phyloP scores from a whole-genome alignment of 179 eudicot species.

The Beta corolliflora region DNA sequence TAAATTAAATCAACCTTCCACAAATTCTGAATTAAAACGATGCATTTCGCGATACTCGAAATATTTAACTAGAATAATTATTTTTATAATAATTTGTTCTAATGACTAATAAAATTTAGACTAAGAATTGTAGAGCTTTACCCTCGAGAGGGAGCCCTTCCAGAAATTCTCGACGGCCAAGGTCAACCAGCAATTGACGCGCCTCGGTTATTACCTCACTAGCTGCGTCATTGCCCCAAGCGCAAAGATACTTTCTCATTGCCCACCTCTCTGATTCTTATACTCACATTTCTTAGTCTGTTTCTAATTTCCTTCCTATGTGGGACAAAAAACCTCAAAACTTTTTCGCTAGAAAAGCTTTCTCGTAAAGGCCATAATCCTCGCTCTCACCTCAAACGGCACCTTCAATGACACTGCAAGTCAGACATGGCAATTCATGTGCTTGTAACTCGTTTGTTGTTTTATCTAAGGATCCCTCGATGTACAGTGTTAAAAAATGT shows the following conservation, averaged over 20 bases:
- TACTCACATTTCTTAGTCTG: not conserved
- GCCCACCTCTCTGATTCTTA: rapidly evolving
- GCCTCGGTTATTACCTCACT: constrained; percentile 48
- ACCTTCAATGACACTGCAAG: constrained; percentile 21
- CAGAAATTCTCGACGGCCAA: constrained; percentile 44
- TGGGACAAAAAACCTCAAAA: constrained; percentile 14
- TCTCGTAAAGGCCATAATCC: too few species aligned
- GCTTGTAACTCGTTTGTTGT: not conserved
- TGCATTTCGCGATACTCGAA: too few species aligned
- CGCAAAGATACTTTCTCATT: constrained; percentile 28
- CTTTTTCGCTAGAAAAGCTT: too few species aligned
- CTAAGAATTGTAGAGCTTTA: constrained; percentile 34
- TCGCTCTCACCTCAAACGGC: constrained; percentile 1
- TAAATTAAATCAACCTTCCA: too few species aligned
- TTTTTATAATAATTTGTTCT: too few species aligned
- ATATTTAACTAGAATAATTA: too few species aligned
- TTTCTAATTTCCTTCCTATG: not conserved
- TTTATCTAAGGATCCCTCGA: not conserved
- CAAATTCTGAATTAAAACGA: too few species aligned
- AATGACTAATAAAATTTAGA: not conserved
- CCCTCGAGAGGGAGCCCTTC: constrained; percentile 42
- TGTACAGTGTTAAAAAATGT: constrained; percentile 9
- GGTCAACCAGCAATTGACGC: constrained; percentile 50
- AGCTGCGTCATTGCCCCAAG: constrained; percentile 51
- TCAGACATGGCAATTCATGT: constrained; percentile 15